phyloP scores from a whole-genome alignment of 2,329 filamentous ascomycete species.

The Aspergillus japonicus region DNA sequence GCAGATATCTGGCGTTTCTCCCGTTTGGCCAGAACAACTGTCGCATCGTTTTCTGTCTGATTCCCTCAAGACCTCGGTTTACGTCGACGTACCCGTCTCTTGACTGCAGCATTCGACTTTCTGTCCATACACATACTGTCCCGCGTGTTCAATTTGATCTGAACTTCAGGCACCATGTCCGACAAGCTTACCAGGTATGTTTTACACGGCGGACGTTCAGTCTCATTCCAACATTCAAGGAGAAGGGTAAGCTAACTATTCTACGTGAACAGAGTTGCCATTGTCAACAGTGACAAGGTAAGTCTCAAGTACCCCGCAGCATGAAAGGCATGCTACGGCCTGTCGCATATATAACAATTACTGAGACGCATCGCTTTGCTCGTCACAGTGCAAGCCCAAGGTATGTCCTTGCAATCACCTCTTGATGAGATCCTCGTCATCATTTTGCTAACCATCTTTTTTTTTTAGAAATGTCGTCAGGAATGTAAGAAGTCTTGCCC shows the following conservation, averaged over 20 bases:
- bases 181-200: conserved; percentile 92
- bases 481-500: conserved; percentile 99
- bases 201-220: background rate
- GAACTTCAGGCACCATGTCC: conserved; percentile 62
- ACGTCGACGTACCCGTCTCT: conserved; percentile 7
- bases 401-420: conserved; percentile 45
- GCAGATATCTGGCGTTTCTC: conserved; percentile 16
- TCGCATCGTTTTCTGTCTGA: conserved; percentile 15
- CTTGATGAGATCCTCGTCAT: background rate
- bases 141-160: conserved; percentile 8
- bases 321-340: conserved; percentile 40
- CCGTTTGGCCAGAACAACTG: conserved; percentile 16
- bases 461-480: conserved; percentile 83
- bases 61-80: conserved; percentile 3
- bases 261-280: conserved; percentile 73
- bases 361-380: conserved; percentile 14
- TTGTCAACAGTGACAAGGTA: conserved; percentile 98
- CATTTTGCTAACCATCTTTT: conserved; percentile 27
- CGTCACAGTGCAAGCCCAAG: conserved; percentile 78
- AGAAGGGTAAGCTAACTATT: conserved; percentile 17
- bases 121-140: conserved; percentile 3
- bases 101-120: conserved; percentile 10
- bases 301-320: conserved; percentile 36
- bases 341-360: conserved; percentile 38
- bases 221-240: background rate